These are phyloP conservation scores for Kodamaea restingae DNA, from an alignment of 805 yeast species.

Conservation along the genomic window DNA sequence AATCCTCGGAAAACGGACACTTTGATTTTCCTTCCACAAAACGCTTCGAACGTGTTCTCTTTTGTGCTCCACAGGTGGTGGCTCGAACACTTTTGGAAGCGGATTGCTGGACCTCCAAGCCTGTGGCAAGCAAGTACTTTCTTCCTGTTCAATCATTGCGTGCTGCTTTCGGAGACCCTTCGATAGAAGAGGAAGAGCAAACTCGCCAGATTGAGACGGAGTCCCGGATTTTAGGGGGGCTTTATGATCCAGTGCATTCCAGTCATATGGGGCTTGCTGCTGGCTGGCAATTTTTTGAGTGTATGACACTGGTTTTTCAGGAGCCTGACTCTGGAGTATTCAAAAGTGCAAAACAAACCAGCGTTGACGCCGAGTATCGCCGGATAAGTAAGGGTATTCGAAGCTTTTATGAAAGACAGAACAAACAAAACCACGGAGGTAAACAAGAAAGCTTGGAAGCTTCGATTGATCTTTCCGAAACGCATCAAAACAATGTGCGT, in stretches of 20 bases:
- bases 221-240: conserved; percentile 37
- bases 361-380: conserved; percentile 33
- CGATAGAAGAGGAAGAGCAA: conserved; percentile 28
- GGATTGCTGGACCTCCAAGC: conserved; percentile 52
- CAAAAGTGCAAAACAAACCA: conserved; percentile 18
- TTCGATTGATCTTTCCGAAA: too few species aligned
- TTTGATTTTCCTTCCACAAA: neutral
- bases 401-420: conserved; percentile 8
- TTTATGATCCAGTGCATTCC: conserved; percentile 29
- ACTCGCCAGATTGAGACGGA: conserved; percentile 32
- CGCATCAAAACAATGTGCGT: too few species aligned
- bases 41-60: conserved; percentile 20
- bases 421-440: neutral
- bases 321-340: neutral
- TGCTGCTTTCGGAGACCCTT: conserved; percentile 47
- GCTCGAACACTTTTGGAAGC: conserved; percentile 39
- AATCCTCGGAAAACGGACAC: too few species aligned
- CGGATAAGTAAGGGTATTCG: conserved; percentile 23
- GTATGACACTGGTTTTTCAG: conserved; percentile 14
- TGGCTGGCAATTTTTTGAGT: conserved; percentile 31
- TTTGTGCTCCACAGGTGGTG: conserved; percentile 22
- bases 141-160: conserved; percentile 44
- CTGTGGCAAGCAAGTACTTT: conserved; percentile 39
- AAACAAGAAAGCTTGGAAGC: neutral
- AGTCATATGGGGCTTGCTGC: conserved; percentile 28